These are phyloP conservation scores for Gymnopus androsaceus DNA, from an alignment of 1,284 basidiomycete genomes.

Conservation along the genomic window DNA sequence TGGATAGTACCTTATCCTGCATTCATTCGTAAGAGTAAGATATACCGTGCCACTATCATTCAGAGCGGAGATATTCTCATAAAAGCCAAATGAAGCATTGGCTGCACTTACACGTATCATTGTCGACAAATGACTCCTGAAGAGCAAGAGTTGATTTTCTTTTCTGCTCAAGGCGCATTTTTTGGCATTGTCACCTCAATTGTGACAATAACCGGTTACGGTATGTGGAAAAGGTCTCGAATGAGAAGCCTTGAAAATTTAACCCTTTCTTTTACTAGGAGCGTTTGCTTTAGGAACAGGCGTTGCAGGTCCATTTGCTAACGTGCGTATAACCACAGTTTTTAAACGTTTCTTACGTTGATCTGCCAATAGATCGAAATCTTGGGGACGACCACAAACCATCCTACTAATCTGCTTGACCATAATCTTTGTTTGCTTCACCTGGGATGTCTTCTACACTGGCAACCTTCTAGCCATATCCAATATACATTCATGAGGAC, in stretches of 20 bases:
- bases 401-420: background rate
- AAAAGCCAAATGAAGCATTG: too few species aligned
- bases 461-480: background rate
- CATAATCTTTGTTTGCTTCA: background rate
- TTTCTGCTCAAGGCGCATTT: background rate
- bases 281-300: background rate
- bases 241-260: background rate
- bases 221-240: too few species aligned
- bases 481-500: background rate
- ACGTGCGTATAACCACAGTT: background rate
- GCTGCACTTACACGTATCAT: too few species aligned
- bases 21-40: too few species aligned
- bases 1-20: too few species aligned
- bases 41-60: too few species aligned
- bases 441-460: background rate
- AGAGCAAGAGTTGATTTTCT: background rate
- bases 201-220: background rate
- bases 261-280: background rate
- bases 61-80: too few species aligned
- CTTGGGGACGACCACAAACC: background rate
- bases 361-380: background rate
- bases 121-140: constrained; percentile 1
- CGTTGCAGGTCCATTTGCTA: background rate
- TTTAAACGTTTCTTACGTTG: background rate
- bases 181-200: background rate